Conservation (phyloP, 305 asterid species). For the Solanum hybrid region DNA sequence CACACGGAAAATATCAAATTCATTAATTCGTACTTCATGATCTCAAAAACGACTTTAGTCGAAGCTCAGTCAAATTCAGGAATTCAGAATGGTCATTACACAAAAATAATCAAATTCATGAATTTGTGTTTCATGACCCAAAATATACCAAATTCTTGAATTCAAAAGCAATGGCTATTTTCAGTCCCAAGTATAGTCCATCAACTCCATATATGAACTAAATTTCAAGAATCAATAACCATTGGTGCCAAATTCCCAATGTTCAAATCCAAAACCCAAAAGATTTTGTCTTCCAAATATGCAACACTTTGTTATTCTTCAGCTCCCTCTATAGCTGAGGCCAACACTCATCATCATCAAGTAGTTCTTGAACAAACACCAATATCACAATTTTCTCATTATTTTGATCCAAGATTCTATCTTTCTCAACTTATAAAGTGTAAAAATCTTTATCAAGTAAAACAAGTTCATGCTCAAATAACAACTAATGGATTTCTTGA, state of each 20-base stretch:
- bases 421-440: conserved; percentile 18
- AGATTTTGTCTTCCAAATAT: conserved; percentile 6
- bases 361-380: background rate
- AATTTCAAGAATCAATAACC: background rate
- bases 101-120: background rate
- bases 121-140: background rate
- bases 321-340: conserved; percentile 8
- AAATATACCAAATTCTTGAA: background rate
- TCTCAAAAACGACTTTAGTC: background rate
- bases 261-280: conserved; percentile 22
- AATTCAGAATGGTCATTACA: background rate
- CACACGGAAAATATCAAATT: background rate
- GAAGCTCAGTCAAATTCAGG: background rate
- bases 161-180: background rate
- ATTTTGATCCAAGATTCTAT: conserved; percentile 18
- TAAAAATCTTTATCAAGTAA: conserved; percentile 18
- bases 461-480: conserved; percentile 29
- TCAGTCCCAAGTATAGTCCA: accelerated
- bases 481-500: conserved; percentile 13
- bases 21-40: background rate
- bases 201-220: background rate
- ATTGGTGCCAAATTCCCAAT: background rate
- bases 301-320: conserved; percentile 14
- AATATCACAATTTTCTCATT: conserved; percentile 7
- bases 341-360: conserved; percentile 7